Percentiles rank a stretch among this genome's conserved stretches.
These are phyloP conservation scores for Juncus inflexus DNA, from an alignment of 176 grass and related monocot species.

Conservation along the genomic window DNA sequence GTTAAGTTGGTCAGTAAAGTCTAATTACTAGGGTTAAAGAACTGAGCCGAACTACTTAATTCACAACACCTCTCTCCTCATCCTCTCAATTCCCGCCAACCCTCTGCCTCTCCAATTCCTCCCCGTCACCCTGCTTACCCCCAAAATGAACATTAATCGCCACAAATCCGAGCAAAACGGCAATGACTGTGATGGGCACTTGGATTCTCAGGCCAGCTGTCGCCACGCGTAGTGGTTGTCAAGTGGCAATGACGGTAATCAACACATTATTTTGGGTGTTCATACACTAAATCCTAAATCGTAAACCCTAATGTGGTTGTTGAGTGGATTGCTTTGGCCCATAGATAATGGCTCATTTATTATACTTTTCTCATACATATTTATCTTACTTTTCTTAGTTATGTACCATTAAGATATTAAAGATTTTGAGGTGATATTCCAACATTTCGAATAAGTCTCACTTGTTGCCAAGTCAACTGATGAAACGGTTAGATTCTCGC, in stretches of 20 bases:
- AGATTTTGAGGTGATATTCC: too few species aligned
- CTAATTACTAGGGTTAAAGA: too few species aligned
- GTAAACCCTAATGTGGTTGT: too few species aligned
- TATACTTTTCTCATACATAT: too few species aligned
- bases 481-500: conserved; percentile 83
- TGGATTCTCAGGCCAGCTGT: conserved; percentile 89
- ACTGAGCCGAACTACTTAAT: too few species aligned
- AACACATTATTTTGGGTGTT: too few species aligned
- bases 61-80: too few species aligned
- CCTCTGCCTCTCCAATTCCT: conserved; percentile 12
- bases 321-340: conserved; percentile 83
- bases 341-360: conserved; percentile 73
- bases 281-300: too few species aligned
- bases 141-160: conserved; percentile 69
- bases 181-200: conserved; percentile 82
- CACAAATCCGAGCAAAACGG: conserved; percentile 77
- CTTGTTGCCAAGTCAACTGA: conserved; percentile 84
- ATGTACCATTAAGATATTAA: too few species aligned
- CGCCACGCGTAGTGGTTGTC: conserved; percentile 88
- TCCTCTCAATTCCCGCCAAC: not conserved
- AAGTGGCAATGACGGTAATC: conserved; percentile 44
- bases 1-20: too few species aligned
- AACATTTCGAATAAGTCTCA: conserved; percentile 83
- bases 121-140: not conserved
- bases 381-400: too few species aligned